Evolutionary conservation across 257 asterid species (phyloP), one percentile per base, ranked within the genome.

Genomic region (Nicotiana noctiflora): DNA sequence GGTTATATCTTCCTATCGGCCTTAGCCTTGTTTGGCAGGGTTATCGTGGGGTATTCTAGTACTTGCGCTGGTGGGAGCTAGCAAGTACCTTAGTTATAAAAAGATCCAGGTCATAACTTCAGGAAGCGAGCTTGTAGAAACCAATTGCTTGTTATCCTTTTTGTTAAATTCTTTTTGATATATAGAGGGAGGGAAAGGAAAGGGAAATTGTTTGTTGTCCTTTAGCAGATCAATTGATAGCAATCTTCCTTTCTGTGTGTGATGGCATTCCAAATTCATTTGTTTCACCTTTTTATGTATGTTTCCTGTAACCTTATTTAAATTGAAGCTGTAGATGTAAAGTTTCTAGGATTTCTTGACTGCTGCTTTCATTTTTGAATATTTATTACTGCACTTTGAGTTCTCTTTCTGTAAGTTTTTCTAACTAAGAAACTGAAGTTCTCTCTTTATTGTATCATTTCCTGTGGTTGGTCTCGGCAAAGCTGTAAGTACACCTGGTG

Each of bases 281-380:
- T 74, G 23, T 12, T 27, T 27, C 29, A 12, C 9, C 15, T 23
- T 61, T 11, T 62, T 62, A 3, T 5, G 34, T 46, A 21, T 72
- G 27, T 49, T 57, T 74, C 27, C 62, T 3, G 61, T 74, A 49
- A 25, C 25, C 44, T 68, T 44, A 51, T 74, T 40, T 46, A 49
- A 74, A 60, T 14, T 74, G 44, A 72, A 37, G 77, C 8, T 72
- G 60, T 74, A 74, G 79, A 74, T 74, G 44, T 49, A 49, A 70
- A 25, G 61, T 74, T 74, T 8, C 31, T 23, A 49, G 61, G 25
- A 74, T 74, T 74, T 13, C 44, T 74, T 25, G 21, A 74, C 61
- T 49, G 23, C 23, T 49, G 37, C 51, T 46, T 23, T 74, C 78
- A 23, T 13, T 49, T 49, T n/a, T 49, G 7, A 6, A 74, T 49